A percentile compares a stretch with the other conserved stretches of the same genome.
Conservation (phyloP, 2,329 filamentous ascomycete genomes). For the Xylariaceae sp. region DNA sequence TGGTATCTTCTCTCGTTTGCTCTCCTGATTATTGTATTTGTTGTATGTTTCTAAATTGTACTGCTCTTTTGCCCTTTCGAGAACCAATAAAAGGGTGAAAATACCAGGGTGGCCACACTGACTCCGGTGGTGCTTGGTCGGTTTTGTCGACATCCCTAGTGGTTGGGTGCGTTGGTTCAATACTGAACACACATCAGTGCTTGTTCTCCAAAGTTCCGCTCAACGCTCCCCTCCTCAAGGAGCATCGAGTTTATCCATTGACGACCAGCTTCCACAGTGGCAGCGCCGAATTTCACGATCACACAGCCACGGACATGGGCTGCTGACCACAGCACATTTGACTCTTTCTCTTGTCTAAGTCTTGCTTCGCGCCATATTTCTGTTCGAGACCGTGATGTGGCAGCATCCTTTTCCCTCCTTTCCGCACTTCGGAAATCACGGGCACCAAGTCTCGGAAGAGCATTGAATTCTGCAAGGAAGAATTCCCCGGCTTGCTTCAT, state of each 20-base stretch:
- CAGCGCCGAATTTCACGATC: constrained; percentile 86
- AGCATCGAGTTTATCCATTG: constrained; percentile 78
- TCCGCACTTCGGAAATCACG: constrained; percentile 67
- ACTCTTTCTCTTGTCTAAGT: constrained; percentile 55
- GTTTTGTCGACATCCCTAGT: too few species aligned
- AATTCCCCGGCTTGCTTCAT: constrained; percentile 67
- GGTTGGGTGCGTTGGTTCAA: too few species aligned
- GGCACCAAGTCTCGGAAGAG: constrained; percentile 76
- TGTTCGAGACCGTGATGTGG: constrained; percentile 36
- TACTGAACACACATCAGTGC: constrained; percentile 71
- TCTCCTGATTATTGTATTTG: too few species aligned
- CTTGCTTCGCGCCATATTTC: constrained; percentile 56
- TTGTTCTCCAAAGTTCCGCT: constrained; percentile 72
- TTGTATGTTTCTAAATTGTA: too few species aligned
- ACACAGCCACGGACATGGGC: constrained; percentile 79
- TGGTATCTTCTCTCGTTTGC: too few species aligned
- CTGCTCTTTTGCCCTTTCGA: too few species aligned
- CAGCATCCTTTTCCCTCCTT: constrained; percentile 41
- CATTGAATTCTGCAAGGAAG: constrained; percentile 75
- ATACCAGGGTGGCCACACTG: too few species aligned
- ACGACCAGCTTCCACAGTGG: constrained; percentile 75
- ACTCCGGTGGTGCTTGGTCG: too few species aligned
- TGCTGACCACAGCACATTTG: constrained; percentile 75
- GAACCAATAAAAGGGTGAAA: too few species aligned
- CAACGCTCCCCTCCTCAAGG: constrained; percentile 68